Conservation (phyloP, 352 stramenopile genomes). For the Hyaloperonospora brassicae region DNA sequence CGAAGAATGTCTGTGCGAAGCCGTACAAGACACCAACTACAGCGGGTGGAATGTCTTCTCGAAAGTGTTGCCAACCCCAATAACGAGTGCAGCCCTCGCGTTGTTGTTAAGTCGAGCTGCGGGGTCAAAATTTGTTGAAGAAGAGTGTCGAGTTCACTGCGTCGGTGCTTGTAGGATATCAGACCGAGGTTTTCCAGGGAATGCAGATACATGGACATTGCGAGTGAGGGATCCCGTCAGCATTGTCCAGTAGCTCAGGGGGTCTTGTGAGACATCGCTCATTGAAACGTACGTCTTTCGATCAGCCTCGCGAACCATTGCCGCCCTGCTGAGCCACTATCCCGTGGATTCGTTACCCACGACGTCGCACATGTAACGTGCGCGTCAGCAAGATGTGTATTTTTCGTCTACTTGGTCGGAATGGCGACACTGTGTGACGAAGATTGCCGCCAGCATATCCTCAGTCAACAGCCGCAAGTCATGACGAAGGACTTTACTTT, state of each 20-base stretch:
- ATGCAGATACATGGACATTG: constrained; percentile 54
- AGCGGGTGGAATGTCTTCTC: constrained; percentile 37
- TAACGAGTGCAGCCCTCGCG: constrained; percentile 60
- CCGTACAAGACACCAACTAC: constrained; percentile 89
- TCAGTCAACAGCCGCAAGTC: constrained; percentile 22
- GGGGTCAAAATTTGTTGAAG: constrained; percentile 45
- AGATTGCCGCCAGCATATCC: too few relatives aligned
- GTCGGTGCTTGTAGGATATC: constrained; percentile 65
- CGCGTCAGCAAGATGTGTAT: too few relatives aligned
- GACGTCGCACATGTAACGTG: too few relatives aligned
- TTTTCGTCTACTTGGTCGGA: too few relatives aligned
- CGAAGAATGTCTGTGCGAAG: constrained; percentile 70
- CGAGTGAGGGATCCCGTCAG: constrained; percentile 20
- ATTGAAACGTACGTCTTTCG: constrained; percentile 66
- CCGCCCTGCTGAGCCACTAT: too few relatives aligned
- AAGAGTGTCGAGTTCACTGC: constrained; percentile 66
- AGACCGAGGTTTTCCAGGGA: constrained; percentile 33
- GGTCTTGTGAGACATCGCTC: constrained; percentile 57
- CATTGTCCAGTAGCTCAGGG: constrained; percentile 25
- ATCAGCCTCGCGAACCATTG: constrained; percentile 23
- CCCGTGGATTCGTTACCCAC: too few relatives aligned
- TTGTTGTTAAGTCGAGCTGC: constrained; percentile 77
- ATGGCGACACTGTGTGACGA: too few relatives aligned
- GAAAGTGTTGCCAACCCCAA: constrained; percentile 73
- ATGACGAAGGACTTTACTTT: too few relatives aligned